Percentiles rank a stretch among this genome's conserved stretches.
Conservation (phyloP, 2,329 filamentous ascomycete genomes). For the Ophiobolus disseminans region DNA sequence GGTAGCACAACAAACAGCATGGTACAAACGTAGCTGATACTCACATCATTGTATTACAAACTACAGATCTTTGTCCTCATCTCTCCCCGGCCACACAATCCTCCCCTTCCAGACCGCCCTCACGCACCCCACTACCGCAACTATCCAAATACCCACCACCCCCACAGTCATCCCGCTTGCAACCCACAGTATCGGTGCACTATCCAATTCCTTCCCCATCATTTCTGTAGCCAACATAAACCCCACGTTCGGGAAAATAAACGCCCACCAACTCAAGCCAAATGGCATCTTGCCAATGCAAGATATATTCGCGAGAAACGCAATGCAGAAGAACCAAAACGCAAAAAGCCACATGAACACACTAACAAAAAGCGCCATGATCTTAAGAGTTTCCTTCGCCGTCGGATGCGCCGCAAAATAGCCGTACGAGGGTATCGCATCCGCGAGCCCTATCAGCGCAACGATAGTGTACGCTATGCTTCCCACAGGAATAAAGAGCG, state of each 20-base stretch:
- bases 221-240: slow-evolving; percentile 47
- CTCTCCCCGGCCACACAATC: slow-evolving; percentile 61
- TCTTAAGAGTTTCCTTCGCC: slow-evolving; percentile 43
- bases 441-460: slow-evolving; percentile 71
- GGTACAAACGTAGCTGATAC: no score
- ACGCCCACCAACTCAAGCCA: slow-evolving; percentile 66
- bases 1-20: no score
- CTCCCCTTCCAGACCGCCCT: slow-evolving; percentile 58
- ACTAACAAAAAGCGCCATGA: slow-evolving; percentile 52
- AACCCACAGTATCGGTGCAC: slow-evolving; percentile 45
- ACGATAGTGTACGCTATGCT: slow-evolving; percentile 74
- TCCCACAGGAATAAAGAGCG: slow-evolving; percentile 76
- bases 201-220: slow-evolving; percentile 42
- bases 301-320: slow-evolving; percentile 35
- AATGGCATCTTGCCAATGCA: slow-evolving; percentile 52
- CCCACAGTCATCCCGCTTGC: slow-evolving; percentile 58
- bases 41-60: neutral
- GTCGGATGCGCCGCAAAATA: slow-evolving; percentile 31
- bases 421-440: slow-evolving; percentile 50
- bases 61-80: slow-evolving; percentile 34
- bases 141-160: slow-evolving; percentile 59
- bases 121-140: slow-evolving; percentile 57
- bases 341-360: slow-evolving; percentile 70
- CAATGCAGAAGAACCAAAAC: slow-evolving; percentile 60
- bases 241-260: slow-evolving; percentile 54